These are phyloP conservation scores for Acanthamoeba sp. DNA, from an alignment of 208 protist genomes.

Conservation along the genomic window DNA sequence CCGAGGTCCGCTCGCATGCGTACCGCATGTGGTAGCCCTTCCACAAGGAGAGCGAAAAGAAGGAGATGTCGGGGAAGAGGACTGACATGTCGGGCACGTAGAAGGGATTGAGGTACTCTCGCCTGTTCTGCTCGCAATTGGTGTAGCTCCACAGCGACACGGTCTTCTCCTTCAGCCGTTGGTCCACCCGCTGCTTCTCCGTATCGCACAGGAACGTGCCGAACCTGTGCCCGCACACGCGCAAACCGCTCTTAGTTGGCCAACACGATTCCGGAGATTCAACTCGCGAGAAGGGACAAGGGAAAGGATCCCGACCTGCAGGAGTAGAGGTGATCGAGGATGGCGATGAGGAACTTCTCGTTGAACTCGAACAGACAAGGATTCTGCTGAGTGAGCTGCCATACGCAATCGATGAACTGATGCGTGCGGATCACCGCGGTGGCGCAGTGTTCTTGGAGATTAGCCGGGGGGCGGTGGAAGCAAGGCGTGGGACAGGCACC, in stretches of 20 bases:
- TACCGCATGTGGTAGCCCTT: conserved; percentile 27
- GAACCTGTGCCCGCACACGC: too few species aligned
- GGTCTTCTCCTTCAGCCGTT: background rate
- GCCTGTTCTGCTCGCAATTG: background rate
- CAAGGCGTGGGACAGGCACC: conserved; percentile 84
- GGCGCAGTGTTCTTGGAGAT: too few species aligned
- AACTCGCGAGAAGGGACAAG: background rate
- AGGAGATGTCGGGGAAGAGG: conserved; percentile 19
- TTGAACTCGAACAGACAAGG: conserved; percentile 97
- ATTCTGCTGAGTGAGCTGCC: conserved; percentile 94
- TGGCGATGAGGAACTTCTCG: conserved; percentile 90
- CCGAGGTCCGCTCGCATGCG: background rate
- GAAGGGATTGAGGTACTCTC: conserved; percentile 10
- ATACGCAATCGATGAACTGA: conserved; percentile 94
- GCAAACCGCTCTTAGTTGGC: too few species aligned
- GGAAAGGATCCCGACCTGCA: conserved; percentile 85
- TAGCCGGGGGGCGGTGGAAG: background rate
- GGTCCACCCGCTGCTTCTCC: background rate
- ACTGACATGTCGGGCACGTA: conserved; percentile 26
- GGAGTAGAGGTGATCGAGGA: conserved; percentile 92
- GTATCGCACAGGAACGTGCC: conserved; percentile 8
- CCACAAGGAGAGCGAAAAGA: background rate
- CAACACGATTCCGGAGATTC: too few species aligned
- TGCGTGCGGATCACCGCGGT: background rate
- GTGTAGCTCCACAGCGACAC: conserved; percentile 62